These are phyloP conservation scores for Piromyces finnis DNA, from an alignment of 192 early-diverging fungal species.

Conservation along the genomic window DNA sequence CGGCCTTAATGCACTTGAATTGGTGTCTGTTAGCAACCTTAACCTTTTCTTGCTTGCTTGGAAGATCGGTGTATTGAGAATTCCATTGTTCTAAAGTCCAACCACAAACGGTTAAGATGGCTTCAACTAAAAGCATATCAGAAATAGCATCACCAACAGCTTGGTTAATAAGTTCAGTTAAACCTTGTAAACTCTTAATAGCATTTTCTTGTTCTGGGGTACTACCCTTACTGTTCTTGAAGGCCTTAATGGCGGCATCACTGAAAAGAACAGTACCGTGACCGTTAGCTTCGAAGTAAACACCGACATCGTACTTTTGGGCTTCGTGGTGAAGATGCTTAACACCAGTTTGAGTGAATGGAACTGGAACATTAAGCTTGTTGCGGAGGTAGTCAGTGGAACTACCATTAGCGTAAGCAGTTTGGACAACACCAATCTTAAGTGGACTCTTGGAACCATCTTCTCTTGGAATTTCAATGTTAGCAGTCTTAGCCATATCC, in stretches of 20 bases:
- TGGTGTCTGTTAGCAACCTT: slow-evolving; percentile 58
- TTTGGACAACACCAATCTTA: slow-evolving; percentile 92
- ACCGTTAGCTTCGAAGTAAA: slow-evolving; percentile 99
- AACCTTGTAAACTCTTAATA: slow-evolving; percentile 53
- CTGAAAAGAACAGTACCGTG: slow-evolving; percentile 98
- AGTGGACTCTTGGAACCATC: slow-evolving; percentile 18
- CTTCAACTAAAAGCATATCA: slow-evolving; percentile 88
- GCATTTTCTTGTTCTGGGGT: slow-evolving; percentile 64
- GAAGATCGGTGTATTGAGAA: slow-evolving; percentile 80
- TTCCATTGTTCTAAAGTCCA: slow-evolving; percentile 81
- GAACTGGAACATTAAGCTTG: slow-evolving; percentile 80
- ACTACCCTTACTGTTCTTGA: slow-evolving; percentile 44
- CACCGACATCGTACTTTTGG: slow-evolving; percentile 89
- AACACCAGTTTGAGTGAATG: slow-evolving; percentile 91
- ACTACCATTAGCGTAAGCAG: slow-evolving; percentile 96
- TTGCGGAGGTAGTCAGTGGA: slow-evolving; percentile 85
- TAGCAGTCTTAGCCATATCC: slow-evolving; percentile 64
- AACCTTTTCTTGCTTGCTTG: slow-evolving; percentile 91
- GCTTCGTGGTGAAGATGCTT: slow-evolving; percentile 99
- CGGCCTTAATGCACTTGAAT: slow-evolving; percentile 94
- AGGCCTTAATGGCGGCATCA: slow-evolving; percentile 49
- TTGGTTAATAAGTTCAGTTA: slow-evolving; percentile 95
- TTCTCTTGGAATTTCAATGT: slow-evolving; percentile 26
- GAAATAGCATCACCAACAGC: slow-evolving; percentile 96
- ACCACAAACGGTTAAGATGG: slow-evolving; percentile 66